Conservation (phyloP, 2,329 filamentous ascomycete species). For the Trichoderma citrinoviride region DNA sequence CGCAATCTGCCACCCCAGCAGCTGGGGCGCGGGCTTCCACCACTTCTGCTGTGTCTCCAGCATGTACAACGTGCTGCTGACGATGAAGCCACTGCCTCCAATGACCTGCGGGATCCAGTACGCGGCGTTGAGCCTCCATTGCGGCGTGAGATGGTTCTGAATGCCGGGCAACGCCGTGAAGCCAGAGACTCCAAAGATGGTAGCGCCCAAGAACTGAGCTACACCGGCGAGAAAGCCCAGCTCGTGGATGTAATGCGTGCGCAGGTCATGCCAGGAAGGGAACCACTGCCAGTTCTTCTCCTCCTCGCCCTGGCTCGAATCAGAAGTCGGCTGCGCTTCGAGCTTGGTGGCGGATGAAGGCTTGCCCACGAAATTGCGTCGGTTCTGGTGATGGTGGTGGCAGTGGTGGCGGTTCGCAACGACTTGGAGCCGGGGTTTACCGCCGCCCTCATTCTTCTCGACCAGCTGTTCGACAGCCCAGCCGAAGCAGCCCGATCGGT, state of each 20-base stretch:
- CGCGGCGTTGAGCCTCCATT: conserved; percentile 49
- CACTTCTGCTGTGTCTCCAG: conserved; percentile 63
- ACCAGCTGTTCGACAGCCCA: conserved; percentile 60
- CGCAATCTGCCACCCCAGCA: conserved; percentile 66
- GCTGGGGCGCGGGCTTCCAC: conserved; percentile 55
- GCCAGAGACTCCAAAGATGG: conserved; percentile 62
- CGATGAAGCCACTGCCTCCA: conserved; percentile 60
- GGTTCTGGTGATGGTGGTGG: conserved; percentile 32
- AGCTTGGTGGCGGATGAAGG: not conserved
- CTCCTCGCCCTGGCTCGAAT: not conserved
- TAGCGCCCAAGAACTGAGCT: conserved; percentile 55
- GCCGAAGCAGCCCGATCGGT: conserved; percentile 63
- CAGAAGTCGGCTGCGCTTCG: not conserved
- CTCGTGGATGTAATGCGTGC: conserved; percentile 58
- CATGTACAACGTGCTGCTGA: conserved; percentile 60
- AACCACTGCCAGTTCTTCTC: conserved; percentile 55
- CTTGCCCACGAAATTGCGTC: conserved; percentile 25
- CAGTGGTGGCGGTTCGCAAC: conserved; percentile 24
- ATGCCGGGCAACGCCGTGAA: conserved; percentile 55
- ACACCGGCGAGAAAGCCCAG: conserved; percentile 60
- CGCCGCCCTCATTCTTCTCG: conserved; percentile 25
- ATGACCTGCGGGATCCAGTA: conserved; percentile 62
- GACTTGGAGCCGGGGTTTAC: conserved; percentile 9
- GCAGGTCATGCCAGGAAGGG: conserved; percentile 55
- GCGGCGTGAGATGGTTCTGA: conserved; percentile 49